phyloP scores from a whole-genome alignment of 345 rosid genomes.

The Lepidium didymum region DNA sequence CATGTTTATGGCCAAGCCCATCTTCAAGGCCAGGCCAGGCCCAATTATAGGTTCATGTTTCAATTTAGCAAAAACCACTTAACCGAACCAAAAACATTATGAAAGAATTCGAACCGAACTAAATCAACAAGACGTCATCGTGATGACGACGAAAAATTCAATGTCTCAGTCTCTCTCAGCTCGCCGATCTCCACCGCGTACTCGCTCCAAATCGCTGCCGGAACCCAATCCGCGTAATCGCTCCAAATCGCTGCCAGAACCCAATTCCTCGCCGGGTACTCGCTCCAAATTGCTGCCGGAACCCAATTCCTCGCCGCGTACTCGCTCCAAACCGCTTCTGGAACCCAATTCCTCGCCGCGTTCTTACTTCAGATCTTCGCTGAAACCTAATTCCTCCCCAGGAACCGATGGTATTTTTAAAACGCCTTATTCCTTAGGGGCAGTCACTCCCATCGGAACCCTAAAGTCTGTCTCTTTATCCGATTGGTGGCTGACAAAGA shows the following conservation, averaged over 20 bases:
- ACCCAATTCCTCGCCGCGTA: neutral
- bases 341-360: neutral
- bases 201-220: neutral
- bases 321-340: neutral
- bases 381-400: neutral
- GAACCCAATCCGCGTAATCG: neutral
- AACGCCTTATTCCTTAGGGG: neutral
- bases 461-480: conserved; percentile 1
- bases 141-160: neutral
- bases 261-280: neutral
- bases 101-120: no score
- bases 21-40: neutral
- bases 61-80: no score
- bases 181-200: neutral
- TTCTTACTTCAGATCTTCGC: neutral
- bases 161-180: neutral
- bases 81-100: no score
- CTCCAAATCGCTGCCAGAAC: neutral
- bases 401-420: neutral
- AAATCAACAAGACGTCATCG: no score
- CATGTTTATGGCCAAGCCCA: no score
- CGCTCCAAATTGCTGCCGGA: neutral
- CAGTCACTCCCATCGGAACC: conserved; percentile 4
- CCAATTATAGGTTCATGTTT: neutral
- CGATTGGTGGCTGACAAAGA: conserved; percentile 25